phyloP scores from a whole-genome alignment of 495 filamentous ascomycete genomes.

The Penicillium canariense region DNA sequence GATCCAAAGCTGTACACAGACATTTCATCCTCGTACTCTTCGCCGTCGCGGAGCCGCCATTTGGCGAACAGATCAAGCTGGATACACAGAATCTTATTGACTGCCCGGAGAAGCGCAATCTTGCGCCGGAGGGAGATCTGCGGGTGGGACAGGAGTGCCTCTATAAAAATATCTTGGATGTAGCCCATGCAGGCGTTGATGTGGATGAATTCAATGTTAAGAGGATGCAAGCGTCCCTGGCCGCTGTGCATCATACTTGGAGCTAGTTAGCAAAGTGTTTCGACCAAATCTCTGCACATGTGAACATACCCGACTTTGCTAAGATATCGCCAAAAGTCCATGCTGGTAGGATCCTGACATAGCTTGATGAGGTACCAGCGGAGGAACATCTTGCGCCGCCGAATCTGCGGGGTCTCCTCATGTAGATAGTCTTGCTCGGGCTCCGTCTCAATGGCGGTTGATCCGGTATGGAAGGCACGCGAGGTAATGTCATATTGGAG shows the following conservation, averaged over 20 bases:
- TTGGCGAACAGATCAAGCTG: constrained; percentile 78
- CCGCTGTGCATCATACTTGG: constrained; percentile 65
- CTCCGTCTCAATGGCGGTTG: constrained; percentile 57
- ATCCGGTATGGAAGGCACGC: constrained; percentile 62
- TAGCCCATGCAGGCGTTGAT: constrained; percentile 65
- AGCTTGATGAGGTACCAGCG: constrained; percentile 67
- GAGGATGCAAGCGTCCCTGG: constrained; percentile 57
- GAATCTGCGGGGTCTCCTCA: constrained; percentile 67
- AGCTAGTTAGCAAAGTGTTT: background rate
- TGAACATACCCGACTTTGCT: constrained; percentile 65
- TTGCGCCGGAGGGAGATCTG: constrained; percentile 60
- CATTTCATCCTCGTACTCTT: constrained; percentile 63
- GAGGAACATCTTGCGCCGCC: constrained; percentile 74
- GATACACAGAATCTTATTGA: constrained; percentile 65
- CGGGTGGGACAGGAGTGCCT: constrained; percentile 70
- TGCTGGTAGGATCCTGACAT: constrained; percentile 65
- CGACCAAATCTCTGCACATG: background rate
- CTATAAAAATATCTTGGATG: constrained; percentile 70
- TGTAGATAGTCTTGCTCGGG: constrained; percentile 58
- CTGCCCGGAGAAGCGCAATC: constrained; percentile 63
- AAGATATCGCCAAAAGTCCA: constrained; percentile 76
- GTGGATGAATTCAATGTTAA: constrained; percentile 77
- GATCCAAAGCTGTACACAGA: constrained; percentile 49
- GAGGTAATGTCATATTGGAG: constrained; percentile 75
- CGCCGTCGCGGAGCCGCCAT: constrained; percentile 70